Percentiles rank a stretch among this genome's conserved stretches.
Evolutionary conservation across 164 flowering plant genomes (phyloP).

Genomic region (Amborella trichopoda): DNA sequence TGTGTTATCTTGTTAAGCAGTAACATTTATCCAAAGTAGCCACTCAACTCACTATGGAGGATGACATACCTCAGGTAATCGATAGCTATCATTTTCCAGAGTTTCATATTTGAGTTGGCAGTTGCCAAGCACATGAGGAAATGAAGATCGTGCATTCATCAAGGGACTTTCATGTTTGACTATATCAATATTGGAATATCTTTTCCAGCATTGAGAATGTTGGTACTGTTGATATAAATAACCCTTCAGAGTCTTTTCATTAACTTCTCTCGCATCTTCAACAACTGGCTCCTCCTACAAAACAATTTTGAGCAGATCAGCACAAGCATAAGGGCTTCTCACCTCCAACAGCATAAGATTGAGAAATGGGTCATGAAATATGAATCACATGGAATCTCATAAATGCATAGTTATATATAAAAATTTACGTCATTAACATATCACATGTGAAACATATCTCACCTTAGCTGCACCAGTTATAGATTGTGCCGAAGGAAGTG

Average conservation of each 20-base stretch:
- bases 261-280: constrained; percentile 8
- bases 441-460: not conserved
- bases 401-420: not conserved
- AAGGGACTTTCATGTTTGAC: constrained; percentile 17
- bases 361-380: too few relatives aligned
- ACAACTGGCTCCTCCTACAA: constrained; percentile 13
- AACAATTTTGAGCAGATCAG: not conserved
- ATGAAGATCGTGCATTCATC: constrained; percentile 15
- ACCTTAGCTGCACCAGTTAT: constrained; percentile 40
- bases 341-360: too few relatives aligned
- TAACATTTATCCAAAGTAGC: not conserved
- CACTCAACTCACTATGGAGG: not conserved
- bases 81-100: not conserved
- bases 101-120: not conserved
- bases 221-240: constrained; percentile 2
- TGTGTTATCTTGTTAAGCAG: not conserved
- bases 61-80: constrained; percentile 5
- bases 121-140: constrained; percentile 3
- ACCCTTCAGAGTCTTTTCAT: too few relatives aligned
- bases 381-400: too few relatives aligned
- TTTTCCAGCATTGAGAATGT: constrained; percentile 18
- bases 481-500: constrained; percentile 21
- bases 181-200: constrained; percentile 18
- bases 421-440: not conserved
- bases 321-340: not conserved